These are phyloP conservation scores for Didymella glomerata DNA, from an alignment of 2,329 filamentous ascomycete species.

Conservation along the genomic window DNA sequence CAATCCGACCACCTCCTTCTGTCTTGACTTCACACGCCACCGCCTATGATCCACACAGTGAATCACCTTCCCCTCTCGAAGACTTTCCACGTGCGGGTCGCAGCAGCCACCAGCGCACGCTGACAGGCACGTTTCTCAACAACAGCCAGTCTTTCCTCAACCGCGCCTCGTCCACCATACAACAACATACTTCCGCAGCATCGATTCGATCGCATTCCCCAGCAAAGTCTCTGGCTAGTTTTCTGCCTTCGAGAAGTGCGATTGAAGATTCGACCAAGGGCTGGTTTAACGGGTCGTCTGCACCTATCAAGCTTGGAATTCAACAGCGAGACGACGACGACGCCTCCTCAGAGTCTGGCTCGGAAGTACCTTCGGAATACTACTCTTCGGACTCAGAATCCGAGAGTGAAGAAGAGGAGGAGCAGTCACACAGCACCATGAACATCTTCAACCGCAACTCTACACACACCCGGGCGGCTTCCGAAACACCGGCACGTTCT, in stretches of 20 bases:
- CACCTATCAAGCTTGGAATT: constrained; percentile 58
- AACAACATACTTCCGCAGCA: constrained; percentile 51
- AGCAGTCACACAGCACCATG: constrained; percentile 39
- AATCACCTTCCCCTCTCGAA: constrained; percentile 40
- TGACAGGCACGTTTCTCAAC: constrained; percentile 50
- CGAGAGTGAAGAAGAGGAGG: constrained; percentile 27
- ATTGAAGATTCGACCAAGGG: constrained; percentile 50
- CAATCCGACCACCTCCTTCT: constrained; percentile 47
- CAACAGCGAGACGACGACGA: constrained; percentile 38
- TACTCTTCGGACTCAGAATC: constrained; percentile 31
- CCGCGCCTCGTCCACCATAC: constrained; percentile 47
- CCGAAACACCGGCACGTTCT: constrained; percentile 32
- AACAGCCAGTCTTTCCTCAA: constrained; percentile 42
- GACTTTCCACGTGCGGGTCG: constrained; percentile 33
- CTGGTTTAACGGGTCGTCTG: constrained; percentile 63
- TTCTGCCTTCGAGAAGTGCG: constrained; percentile 46
- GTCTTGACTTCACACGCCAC: constrained; percentile 43
- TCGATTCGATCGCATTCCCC: constrained; percentile 49
- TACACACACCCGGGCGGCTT: constrained; percentile 36
- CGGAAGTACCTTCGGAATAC: constrained; percentile 39
- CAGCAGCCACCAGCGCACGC: constrained; percentile 43
- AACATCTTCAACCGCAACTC: constrained; percentile 46
- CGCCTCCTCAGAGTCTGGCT: constrained; percentile 38
- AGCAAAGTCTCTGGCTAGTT: constrained; percentile 51
- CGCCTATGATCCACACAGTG: constrained; percentile 47